Evolutionary conservation across 805 yeast species (phyloP).

Genomic region (Debaryomyces prosopidis): DNA sequence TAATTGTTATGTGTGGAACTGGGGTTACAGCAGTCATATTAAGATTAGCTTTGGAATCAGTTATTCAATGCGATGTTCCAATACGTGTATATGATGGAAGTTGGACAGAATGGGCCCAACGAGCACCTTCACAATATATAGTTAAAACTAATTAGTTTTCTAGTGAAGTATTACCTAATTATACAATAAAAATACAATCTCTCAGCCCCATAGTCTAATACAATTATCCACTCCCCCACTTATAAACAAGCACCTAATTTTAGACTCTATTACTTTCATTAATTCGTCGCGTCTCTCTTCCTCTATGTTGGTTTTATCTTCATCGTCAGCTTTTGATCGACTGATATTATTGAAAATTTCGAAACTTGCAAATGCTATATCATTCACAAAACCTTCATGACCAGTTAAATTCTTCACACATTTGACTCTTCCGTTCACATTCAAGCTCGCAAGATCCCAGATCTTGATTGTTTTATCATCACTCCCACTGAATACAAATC

Average conservation of each 20-base stretch:
- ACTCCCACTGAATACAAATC: conserved; percentile 65
- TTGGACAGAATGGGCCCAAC: conserved; percentile 84
- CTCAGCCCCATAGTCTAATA: conserved; percentile 54
- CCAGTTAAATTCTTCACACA: conserved; percentile 51
- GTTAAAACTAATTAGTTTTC: conserved; percentile 30
- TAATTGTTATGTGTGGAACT: conserved; percentile 90
- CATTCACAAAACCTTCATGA: conserved; percentile 78
- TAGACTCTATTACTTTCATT: conserved; percentile 35
- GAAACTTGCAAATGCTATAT: conserved; percentile 55
- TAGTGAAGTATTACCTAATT: not conserved
- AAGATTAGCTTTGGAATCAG: conserved; percentile 59
- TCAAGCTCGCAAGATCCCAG: conserved; percentile 64
- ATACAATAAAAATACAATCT: not conserved
- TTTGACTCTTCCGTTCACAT: conserved; percentile 42
- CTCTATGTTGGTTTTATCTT: conserved; percentile 15
- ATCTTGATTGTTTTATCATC: conserved; percentile 77
- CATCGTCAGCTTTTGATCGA: conserved; percentile 4
- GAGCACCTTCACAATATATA: conserved; percentile 60
- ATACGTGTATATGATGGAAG: conserved; percentile 69
- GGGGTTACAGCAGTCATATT: conserved; percentile 94
- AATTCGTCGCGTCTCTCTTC: conserved; percentile 24
- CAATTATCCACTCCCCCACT: conserved; percentile 65
- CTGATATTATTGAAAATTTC: not conserved
- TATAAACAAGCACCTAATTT: conserved; percentile 61
- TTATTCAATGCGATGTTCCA: conserved; percentile 37